A percentile compares a stretch with the other conserved stretches of the same genome.
Evolutionary conservation across 163 green algal species (phyloP).

Genomic region (Coccomyxa subellipsoidea): DNA sequence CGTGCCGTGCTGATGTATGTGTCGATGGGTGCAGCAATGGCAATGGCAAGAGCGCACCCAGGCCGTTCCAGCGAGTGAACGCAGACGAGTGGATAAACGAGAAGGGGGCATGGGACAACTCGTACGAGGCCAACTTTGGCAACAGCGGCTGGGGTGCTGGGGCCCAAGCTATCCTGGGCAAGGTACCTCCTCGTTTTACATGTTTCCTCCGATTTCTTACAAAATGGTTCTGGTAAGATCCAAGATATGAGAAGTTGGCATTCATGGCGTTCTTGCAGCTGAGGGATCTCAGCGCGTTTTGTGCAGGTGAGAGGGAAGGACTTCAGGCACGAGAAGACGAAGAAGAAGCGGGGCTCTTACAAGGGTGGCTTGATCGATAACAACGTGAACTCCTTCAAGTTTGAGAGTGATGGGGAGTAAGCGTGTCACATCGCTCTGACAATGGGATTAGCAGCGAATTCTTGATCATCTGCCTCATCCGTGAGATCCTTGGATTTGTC

Average conservation of each 20-base stretch:
- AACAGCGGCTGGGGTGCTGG: slow-evolving; percentile 83
- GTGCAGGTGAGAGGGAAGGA: slow-evolving; percentile 69
- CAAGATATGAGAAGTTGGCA: too few relatives aligned
- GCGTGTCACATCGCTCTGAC: not conserved
- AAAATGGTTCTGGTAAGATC: too few relatives aligned
- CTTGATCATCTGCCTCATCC: too few relatives aligned
- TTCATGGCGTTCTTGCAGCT: too few relatives aligned
- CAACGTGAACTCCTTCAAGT: slow-evolving; percentile 89
- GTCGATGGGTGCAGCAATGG: not conserved
- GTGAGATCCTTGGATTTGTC: too few relatives aligned
- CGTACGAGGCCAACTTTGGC: slow-evolving; percentile 87
- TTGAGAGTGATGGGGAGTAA: slow-evolving; percentile 85
- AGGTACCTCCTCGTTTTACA: slow-evolving; percentile 47
- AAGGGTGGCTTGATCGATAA: slow-evolving; percentile 86
- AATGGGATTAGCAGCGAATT: not conserved
- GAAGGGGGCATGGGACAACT: slow-evolving; percentile 83
- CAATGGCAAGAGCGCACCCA: slow-evolving; percentile 1
- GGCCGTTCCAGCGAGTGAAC: slow-evolving; percentile 85
- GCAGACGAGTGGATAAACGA: slow-evolving; percentile 84
- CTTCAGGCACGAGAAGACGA: slow-evolving; percentile 99
- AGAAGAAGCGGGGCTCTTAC: slow-evolving; percentile 98
- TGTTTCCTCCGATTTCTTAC: not conserved
- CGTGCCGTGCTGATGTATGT: too few relatives aligned
- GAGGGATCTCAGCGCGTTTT: not conserved
- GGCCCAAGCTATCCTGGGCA: slow-evolving; percentile 86